phyloP scores from a whole-genome alignment of 768 basidiomycete genomes.

The Auriscalpium vulgare region DNA sequence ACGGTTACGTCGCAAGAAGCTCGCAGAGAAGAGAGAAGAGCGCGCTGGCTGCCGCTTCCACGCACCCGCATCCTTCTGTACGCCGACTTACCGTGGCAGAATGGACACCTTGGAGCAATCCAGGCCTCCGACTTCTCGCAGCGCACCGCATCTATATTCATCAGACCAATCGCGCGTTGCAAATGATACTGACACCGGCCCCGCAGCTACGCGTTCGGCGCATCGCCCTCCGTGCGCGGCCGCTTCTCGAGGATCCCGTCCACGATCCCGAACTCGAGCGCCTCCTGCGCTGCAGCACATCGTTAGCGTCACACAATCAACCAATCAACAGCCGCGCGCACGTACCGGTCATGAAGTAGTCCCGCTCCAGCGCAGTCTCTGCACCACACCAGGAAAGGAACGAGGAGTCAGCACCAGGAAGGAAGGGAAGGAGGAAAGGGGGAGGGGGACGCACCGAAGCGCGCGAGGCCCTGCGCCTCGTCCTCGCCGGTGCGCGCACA shows the following conservation, averaged over 20 bases:
- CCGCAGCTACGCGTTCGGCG: neutral
- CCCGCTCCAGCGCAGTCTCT: constrained; percentile 88
- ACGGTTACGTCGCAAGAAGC: no score
- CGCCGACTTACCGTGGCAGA: no score
- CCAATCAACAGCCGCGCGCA: constrained; percentile 11
- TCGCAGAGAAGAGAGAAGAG: no score
- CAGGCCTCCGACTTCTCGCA: no score
- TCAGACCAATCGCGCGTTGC: no score
- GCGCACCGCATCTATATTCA: no score
- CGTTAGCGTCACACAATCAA: constrained; percentile 5
- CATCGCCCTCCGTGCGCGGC: constrained; percentile 40
- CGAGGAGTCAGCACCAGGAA: constrained; percentile 7
- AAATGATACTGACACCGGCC: no score
- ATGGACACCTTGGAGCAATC: no score
- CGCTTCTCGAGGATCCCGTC: constrained; percentile 84
- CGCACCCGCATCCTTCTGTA: no score
- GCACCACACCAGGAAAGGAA: constrained; percentile 4
- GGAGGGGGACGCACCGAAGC: constrained; percentile 59
- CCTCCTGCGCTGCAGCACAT: constrained; percentile 58
- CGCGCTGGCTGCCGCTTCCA: no score
- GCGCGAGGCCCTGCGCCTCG: constrained; percentile 51
- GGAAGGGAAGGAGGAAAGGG: constrained; percentile 8
- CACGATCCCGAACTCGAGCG: constrained; percentile 85
- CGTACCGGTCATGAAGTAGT: constrained; percentile 91
- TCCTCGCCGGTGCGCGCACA: constrained; percentile 64